A percentile compares a stretch with the other conserved stretches of the same genome.
Evolutionary conservation across 108 stramenopile genomes (phyloP).

Genomic region (Cyclotella atomus): DNA sequence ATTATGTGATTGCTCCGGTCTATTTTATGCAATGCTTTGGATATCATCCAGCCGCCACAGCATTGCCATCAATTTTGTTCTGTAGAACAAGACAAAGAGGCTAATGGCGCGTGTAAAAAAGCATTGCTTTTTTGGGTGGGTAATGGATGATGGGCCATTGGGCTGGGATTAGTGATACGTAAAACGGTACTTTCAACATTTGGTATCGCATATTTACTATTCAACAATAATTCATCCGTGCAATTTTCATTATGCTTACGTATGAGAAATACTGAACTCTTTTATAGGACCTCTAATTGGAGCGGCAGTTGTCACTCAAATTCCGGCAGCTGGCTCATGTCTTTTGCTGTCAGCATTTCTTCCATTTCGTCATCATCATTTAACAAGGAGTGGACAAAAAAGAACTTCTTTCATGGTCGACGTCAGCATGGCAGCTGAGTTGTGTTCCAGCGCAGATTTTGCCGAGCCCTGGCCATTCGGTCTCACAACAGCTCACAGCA

Average conservation of each 20-base stretch:
- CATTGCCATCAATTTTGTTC: background rate
- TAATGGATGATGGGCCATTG: background rate
- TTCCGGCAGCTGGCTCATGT: background rate
- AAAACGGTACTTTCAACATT: background rate
- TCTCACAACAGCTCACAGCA: background rate
- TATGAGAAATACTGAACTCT: too few species aligned
- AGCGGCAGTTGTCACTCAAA: slow-evolving; percentile 1
- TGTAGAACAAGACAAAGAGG: too few species aligned
- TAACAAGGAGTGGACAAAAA: too few species aligned
- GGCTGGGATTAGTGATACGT: background rate
- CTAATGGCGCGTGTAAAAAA: background rate
- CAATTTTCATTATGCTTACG: too few species aligned
- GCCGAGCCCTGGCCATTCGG: too few species aligned
- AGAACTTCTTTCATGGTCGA: too few species aligned
- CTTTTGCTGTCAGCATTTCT: background rate
- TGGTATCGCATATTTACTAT: too few species aligned
- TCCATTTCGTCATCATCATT: background rate
- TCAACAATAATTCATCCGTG: too few species aligned
- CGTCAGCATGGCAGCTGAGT: background rate
- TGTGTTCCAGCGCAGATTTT: too few species aligned
- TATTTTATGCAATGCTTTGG: too few species aligned
- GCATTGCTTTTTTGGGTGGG: too few species aligned
- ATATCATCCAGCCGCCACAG: too few species aligned
- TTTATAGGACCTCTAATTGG: background rate
- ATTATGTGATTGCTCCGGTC: background rate